Conservation (phyloP, 2,329 filamentous ascomycete species). For the Penicillium sp. region DNA sequence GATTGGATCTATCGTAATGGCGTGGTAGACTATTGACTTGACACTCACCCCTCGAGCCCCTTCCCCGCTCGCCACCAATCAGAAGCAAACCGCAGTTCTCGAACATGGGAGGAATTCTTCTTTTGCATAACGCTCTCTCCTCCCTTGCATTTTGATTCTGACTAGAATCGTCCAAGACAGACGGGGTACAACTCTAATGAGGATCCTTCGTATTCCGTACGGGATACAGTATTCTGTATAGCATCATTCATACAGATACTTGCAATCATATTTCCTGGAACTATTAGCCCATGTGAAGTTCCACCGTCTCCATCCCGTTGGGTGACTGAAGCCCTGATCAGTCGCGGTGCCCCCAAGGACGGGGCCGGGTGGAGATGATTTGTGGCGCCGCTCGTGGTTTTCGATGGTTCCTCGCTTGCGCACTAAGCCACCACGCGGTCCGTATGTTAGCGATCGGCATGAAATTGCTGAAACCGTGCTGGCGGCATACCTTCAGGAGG, state of each 20-base stretch:
- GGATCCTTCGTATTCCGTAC: background rate
- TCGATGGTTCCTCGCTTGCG: conserved; percentile 21
- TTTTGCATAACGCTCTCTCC: background rate
- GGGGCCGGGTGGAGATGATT: conserved; percentile 1
- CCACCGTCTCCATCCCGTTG: background rate
- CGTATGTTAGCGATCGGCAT: conserved; percentile 26
- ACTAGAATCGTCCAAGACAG: background rate
- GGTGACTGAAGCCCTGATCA: background rate
- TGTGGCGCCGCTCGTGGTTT: conserved; percentile 6
- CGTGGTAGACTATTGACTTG: conserved; percentile 4
- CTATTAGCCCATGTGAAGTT: background rate
- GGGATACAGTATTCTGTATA: background rate
- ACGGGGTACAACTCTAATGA: background rate
- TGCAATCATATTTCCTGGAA: background rate
- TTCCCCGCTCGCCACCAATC: background rate
- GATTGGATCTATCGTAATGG: background rate
- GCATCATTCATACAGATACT: background rate
- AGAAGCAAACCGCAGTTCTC: background rate
- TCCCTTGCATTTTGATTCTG: background rate
- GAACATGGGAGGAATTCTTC: background rate
- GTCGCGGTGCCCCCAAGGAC: conserved; percentile 7
- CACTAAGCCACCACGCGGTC: conserved; percentile 23
- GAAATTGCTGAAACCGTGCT: conserved; percentile 23
- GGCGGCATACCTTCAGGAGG: conserved; percentile 3
- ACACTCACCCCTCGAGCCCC: background rate